Conservation (phyloP, 106 monocot genomes). For the Dendrobium officinale region DNA sequence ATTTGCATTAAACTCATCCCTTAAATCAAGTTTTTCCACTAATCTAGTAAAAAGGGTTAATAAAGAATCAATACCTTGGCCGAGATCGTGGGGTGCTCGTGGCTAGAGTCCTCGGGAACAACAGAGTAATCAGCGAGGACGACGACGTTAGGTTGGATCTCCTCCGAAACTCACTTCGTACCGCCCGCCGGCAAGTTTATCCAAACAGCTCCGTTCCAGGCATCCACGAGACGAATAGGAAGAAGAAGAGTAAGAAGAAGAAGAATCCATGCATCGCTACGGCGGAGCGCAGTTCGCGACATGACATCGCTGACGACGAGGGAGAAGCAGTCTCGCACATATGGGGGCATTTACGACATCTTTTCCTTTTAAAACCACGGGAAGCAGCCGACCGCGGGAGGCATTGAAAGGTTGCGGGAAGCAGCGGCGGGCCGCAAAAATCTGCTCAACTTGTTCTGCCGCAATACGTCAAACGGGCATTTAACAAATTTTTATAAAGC, state of each 20-base stretch:
- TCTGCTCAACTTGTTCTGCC: too few relatives aligned
- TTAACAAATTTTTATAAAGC: too few relatives aligned
- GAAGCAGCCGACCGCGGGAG: too few relatives aligned
- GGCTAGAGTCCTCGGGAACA: slow-evolving; percentile 12
- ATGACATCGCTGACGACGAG: too few relatives aligned
- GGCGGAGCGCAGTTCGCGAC: neutral
- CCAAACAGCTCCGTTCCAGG: slow-evolving; percentile 36
- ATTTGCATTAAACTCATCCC: neutral
- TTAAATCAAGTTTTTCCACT: neutral
- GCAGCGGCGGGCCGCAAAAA: too few relatives aligned
- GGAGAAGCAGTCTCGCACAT: too few relatives aligned
- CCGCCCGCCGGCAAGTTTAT: slow-evolving; percentile 35
- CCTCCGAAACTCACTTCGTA: slow-evolving; percentile 64
- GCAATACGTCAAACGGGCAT: too few relatives aligned
- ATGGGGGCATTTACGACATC: too few relatives aligned
- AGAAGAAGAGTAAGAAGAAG: neutral
- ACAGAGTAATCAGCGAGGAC: slow-evolving; percentile 51
- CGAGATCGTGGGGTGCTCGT: slow-evolving; percentile 2
- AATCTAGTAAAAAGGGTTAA: neutral
- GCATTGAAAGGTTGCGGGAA: too few relatives aligned
- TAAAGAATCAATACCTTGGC: neutral
- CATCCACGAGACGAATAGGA: neutral
- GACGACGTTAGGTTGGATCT: slow-evolving; percentile 60
- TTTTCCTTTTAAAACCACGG: too few relatives aligned
- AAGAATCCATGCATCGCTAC: neutral